Base-by-base conservation (phyloP, 805 yeast genomes). In the Saccharomycopsis fodiens region DNA sequence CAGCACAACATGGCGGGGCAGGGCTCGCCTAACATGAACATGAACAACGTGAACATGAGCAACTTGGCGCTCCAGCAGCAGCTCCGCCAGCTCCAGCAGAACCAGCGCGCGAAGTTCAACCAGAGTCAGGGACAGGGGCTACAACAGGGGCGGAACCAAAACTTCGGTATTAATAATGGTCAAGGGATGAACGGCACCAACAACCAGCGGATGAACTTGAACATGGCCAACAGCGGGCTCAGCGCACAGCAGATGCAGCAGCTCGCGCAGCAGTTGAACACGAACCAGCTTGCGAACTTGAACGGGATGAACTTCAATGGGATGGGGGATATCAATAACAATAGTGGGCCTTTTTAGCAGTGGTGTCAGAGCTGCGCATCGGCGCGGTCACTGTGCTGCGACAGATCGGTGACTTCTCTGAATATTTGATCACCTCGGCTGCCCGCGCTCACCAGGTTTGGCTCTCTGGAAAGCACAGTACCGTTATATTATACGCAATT, bases 171-270 rank as follows among this genome's bases (percentile, higher is more conserved):
- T 13, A 19, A 19, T 8, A 39, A 39, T 17, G n/a, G n/a, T n/a
- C n/a, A n/a, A n/a, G n/a, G n/a, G n/a, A 39, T 39, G 35, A 39
- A 39, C 21, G 32, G 30, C n/a, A 25, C 5, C 20, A 39, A 39
- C 35, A 35, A 20, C 29, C 16, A 17, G 4, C 21, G 23, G 8
- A 22, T 15, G 16, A 44, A 31, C 30, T 38, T 38, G 30, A 30
- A 29, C 19, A 20, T 44, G 30, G 34, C 39, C 30, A 43, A 39
- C n/a, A 42, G 47, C 8, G 47, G 47, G 6, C 34, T 44, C 6
- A 44, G 39, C 19, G 43, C 47, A 20, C 43, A 38, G 13, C 47
- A 44, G 31, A 22, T 44, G 22, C 32, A 44, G 16, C 43, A 39
- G 20, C 22, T 44, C 21, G 39, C 43, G 19, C 39, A 21, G 22